Evolutionary conservation across 2,329 filamentous ascomycete genomes (phyloP).

Genomic region (Diplocarpon mali): DNA sequence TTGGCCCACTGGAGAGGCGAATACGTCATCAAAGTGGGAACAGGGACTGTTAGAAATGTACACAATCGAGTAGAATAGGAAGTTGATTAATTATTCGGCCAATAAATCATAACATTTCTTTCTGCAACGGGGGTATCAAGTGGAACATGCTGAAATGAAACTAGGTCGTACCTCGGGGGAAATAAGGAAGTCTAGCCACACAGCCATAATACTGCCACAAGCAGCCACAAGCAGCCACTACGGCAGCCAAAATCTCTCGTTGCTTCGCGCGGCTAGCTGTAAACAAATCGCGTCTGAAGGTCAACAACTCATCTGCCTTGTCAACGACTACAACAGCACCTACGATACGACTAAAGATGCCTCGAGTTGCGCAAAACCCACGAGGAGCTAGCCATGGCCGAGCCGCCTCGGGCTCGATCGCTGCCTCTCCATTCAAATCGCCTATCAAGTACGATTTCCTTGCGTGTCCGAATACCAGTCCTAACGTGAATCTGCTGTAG

Average conservation of each 20-base stretch:
- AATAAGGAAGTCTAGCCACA: neutral
- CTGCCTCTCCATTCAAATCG: constrained; percentile 26
- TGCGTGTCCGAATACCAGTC: neutral
- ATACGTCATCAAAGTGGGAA: too few relatives aligned
- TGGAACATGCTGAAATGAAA: too few relatives aligned
- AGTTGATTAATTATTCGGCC: too few relatives aligned
- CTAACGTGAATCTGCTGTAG: constrained; percentile 33
- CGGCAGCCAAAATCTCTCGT: neutral
- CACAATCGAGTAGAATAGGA: too few relatives aligned
- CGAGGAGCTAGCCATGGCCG: constrained; percentile 29
- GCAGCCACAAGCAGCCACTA: neutral
- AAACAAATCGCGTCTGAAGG: constrained; percentile 15
- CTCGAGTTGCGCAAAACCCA: constrained; percentile 40
- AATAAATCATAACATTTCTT: too few relatives aligned
- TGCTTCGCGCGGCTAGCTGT: neutral
- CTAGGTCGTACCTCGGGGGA: too few relatives aligned
- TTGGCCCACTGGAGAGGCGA: too few relatives aligned
- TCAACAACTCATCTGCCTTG: constrained; percentile 7
- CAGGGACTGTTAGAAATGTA: too few relatives aligned
- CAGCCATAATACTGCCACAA: neutral
- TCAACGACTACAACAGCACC: constrained; percentile 6
- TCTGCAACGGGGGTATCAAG: too few relatives aligned
- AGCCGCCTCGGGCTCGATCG: constrained; percentile 29
- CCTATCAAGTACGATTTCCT: constrained; percentile 25
- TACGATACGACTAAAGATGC: constrained; percentile 31